Evolutionary conservation across 2,329 filamentous ascomycete species (phyloP), one percentile per base, ranked within the genome.

Genomic region (Pseudogymnoascus sp.): DNA sequence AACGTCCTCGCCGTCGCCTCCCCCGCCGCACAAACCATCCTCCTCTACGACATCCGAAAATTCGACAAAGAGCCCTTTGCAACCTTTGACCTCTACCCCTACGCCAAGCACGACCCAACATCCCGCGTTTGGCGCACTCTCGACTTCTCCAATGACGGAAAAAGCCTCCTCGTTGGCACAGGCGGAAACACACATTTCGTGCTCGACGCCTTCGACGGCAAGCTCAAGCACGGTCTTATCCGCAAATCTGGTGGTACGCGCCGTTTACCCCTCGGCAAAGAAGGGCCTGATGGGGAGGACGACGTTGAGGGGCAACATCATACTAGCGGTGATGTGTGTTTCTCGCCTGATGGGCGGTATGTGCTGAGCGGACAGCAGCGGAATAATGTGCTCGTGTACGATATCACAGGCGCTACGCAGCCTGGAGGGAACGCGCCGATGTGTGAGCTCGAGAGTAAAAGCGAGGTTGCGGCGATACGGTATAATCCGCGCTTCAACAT

Each of bases 81-180:
- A 9, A 89, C 84, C 7, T 94, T 97, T 70, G 93, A 97, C 70
- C 79, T 97, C 13, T 69, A 80, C 73, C 64, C 82, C 74, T 55
- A 13, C 7, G 48, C 48, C 9, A 55, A 55, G 12, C 48, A 55
- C 15, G 48, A 55, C 25, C 48, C 48, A 21, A 39, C 77, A 74
- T 58, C 79, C 76, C 48, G 80, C 76, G 10, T 18, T 36, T 99
- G 94, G 94, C 94, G 90, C 1, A 92, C 89, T 68, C 81, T 99
- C 42, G 92, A 96, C 69, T 97, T 99, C 72, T 94, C 90, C 63
- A 99, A 99, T 70, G 94, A 99, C 70, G 94, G 94, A 15, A 96
- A 96, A 71, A 85, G 85, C 64, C 76, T 99, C 58, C 81, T 99
- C 4, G 74, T 99, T 15, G 90, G 89, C 12, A 97, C 93, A 1